Percentiles rank a stretch among this genome's conserved stretches.
Evolutionary conservation across 805 yeast species (phyloP).

Genomic region (Metschnikowia aberdeeniae): DNA sequence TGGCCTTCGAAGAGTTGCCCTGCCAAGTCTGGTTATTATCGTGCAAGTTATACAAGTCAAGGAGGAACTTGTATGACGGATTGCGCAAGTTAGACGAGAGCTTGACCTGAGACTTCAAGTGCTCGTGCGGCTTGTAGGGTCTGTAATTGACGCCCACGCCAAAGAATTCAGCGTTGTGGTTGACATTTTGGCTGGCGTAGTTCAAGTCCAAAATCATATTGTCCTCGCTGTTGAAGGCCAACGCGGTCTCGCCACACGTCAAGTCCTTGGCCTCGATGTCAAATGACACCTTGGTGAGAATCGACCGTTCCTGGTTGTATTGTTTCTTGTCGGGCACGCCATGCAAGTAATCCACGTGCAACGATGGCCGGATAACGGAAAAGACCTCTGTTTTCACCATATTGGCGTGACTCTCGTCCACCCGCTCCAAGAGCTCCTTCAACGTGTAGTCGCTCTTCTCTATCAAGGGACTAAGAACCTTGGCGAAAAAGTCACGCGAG

Average conservation of each 20-base stretch:
- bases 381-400: slow-evolving; percentile 45
- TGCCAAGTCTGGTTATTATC: slow-evolving; percentile 48
- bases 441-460: slow-evolving; percentile 42
- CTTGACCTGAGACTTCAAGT: slow-evolving; percentile 42
- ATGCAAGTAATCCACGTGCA: slow-evolving; percentile 38
- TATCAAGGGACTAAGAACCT: slow-evolving; percentile 42
- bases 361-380: slow-evolving; percentile 33
- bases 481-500: slow-evolving; percentile 42
- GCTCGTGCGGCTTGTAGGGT: slow-evolving; percentile 50
- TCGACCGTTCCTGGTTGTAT: slow-evolving; percentile 36
- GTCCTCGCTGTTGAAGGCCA: slow-evolving; percentile 37
- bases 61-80: slow-evolving; percentile 41
- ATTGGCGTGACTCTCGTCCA: slow-evolving; percentile 31
- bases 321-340: slow-evolving; percentile 21
- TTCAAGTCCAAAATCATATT: slow-evolving; percentile 34
- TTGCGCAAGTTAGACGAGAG: slow-evolving; percentile 43
- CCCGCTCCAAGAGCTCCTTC: slow-evolving; percentile 33
- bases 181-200: slow-evolving; percentile 39
- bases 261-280: slow-evolving; percentile 37
- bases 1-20: slow-evolving; percentile 51
- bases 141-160: slow-evolving; percentile 42
- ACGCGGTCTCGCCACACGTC: slow-evolving; percentile 32
- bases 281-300: slow-evolving; percentile 45
- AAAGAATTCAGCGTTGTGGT: slow-evolving; percentile 54
- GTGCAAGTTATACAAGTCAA: slow-evolving; percentile 31